These are phyloP conservation scores for Prunus padus DNA, from an alignment of 306 rosid species.

Conservation along the genomic window DNA sequence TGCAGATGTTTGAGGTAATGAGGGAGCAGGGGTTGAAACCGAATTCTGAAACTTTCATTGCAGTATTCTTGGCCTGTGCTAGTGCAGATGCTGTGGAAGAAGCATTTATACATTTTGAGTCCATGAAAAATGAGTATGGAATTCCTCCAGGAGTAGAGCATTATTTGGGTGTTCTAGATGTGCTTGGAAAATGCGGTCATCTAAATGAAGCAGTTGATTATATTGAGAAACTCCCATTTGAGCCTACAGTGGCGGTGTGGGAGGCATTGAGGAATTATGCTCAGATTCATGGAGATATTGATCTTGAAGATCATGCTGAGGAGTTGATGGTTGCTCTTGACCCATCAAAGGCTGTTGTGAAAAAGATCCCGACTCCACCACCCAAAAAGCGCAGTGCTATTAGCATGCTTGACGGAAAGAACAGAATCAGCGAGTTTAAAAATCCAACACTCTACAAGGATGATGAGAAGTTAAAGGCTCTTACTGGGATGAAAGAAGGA, in stretches of 20 bases:
- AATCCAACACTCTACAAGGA: constrained; percentile 78
- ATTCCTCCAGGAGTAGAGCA: constrained; percentile 54
- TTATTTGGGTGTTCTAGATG: constrained; percentile 74
- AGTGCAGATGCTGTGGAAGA: constrained; percentile 88
- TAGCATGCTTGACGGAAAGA: constrained; percentile 78
- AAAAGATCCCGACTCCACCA: constrained; percentile 69
- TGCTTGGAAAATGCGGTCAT: constrained; percentile 77
- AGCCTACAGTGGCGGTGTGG: constrained; percentile 56
- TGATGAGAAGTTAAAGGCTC: constrained; percentile 73
- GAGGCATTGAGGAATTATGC: constrained; percentile 66
- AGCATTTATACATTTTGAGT: constrained; percentile 63
- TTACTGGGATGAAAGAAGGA: constrained; percentile 56
- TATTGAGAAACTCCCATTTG: constrained; percentile 56
- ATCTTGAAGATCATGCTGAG: constrained; percentile 71
- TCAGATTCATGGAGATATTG: constrained; percentile 73
- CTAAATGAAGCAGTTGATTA: constrained; percentile 71
- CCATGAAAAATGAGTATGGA: constrained; percentile 64
- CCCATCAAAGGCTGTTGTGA: constrained; percentile 53
- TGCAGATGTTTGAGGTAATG: constrained; percentile 78
- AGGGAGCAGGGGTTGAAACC: constrained; percentile 64
- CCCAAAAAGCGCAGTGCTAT: constrained; percentile 61
- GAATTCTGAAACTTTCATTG: constrained; percentile 64
- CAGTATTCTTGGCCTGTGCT: constrained; percentile 70
- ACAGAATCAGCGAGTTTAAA: constrained; percentile 58
- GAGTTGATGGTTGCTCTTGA: constrained; percentile 66